A percentile compares a stretch with the other conserved stretches of the same genome.
Evolutionary conservation across 2,329 filamentous ascomycete species (phyloP).

Genomic region (Colletotrichum godetiae): DNA sequence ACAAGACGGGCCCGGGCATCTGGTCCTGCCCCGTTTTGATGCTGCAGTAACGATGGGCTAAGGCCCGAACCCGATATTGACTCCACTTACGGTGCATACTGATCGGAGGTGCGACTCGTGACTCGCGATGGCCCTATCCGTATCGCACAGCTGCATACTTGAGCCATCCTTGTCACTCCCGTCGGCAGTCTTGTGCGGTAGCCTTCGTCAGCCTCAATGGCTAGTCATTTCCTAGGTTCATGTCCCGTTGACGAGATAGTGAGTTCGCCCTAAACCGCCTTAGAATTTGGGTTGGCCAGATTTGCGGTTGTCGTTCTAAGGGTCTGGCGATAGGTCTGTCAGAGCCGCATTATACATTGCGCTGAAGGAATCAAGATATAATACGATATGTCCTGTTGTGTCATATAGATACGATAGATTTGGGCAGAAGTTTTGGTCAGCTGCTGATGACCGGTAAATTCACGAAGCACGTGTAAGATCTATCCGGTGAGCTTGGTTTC

Average conservation of each 20-base stretch:
- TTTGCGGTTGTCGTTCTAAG: not conserved
- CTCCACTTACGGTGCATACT: not conserved
- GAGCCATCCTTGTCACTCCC: not conserved
- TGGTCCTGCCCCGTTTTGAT: not conserved
- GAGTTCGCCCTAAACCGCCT: not conserved
- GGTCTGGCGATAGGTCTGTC: not conserved
- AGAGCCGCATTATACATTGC: not conserved
- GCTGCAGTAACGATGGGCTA: not conserved
- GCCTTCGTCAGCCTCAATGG: not conserved
- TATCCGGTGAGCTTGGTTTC: not conserved
- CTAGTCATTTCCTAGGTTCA: not conserved
- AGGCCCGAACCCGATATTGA: not conserved
- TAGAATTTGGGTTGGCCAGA: not conserved
- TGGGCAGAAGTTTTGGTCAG: not conserved
- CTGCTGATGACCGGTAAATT: not conserved
- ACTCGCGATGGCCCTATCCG: not conserved
- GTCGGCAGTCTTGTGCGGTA: not conserved
- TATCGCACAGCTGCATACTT: not conserved
- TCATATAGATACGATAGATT: not conserved
- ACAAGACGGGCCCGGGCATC: not conserved
- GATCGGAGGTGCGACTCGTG: not conserved
- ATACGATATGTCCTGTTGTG: not conserved
- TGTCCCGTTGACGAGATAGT: not conserved
- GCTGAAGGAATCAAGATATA: not conserved
- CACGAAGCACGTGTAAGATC: not conserved